phyloP scores from a whole-genome alignment of 73 alveolate species.

The Tetrahymena elliotti region DNA sequence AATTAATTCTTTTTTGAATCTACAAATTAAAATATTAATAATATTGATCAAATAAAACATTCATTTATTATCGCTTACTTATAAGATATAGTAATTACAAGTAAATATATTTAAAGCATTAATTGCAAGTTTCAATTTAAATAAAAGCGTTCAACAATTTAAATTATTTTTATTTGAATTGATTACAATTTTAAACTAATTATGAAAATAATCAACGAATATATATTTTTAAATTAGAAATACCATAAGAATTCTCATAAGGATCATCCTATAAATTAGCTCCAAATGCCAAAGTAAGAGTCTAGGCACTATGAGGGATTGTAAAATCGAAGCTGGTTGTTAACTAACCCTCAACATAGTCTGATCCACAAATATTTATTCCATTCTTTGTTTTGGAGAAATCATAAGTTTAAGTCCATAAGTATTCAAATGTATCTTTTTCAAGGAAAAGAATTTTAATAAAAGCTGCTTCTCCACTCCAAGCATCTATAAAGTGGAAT shows the following conservation, averaged over 20 bases:
- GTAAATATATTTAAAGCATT: too few relatives aligned
- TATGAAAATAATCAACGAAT: background rate
- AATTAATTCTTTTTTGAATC: too few relatives aligned
- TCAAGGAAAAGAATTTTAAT: conserved; percentile 45
- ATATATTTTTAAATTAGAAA: conserved; percentile 50
- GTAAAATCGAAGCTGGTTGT: conserved; percentile 46
- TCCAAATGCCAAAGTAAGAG: conserved; percentile 46
- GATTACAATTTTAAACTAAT: background rate
- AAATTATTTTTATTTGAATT: background rate
- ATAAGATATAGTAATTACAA: too few relatives aligned
- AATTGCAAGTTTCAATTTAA: too few relatives aligned
- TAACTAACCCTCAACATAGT: conserved; percentile 54
- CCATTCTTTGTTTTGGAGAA: conserved; percentile 45
- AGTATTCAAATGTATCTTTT: conserved; percentile 42
- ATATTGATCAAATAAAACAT: too few relatives aligned
- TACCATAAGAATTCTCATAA: conserved; percentile 60
- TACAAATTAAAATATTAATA: too few relatives aligned
- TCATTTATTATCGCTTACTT: too few relatives aligned
- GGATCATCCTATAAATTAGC: conserved; percentile 60
- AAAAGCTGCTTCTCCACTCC: conserved; percentile 77
- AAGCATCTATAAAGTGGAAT: conserved; percentile 68
- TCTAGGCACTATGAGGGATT: conserved; percentile 34
- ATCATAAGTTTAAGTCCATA: conserved; percentile 65
- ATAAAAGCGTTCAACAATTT: background rate
- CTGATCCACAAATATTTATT: conserved; percentile 63